Percentiles rank a stretch among this genome's conserved stretches.
phyloP scores from a whole-genome alignment of 345 rosid species.

The Rhodomyrtus tomentosa region DNA sequence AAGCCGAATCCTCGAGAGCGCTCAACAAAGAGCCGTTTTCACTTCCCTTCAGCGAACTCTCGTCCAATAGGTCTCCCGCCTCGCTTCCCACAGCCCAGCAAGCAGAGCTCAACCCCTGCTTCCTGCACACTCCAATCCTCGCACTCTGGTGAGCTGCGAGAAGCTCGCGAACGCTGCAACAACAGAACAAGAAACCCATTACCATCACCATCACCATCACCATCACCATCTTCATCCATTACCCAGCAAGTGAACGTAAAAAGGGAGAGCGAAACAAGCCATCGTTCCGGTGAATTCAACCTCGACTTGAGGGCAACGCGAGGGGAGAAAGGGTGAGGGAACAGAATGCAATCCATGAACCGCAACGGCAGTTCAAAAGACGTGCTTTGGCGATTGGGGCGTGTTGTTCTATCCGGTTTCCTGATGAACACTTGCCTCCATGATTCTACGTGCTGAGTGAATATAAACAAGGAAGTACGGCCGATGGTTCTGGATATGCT shows the following conservation, averaged over 20 bases:
- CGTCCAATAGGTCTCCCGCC: slow-evolving; percentile 34
- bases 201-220: not conserved
- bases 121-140: slow-evolving; percentile 10
- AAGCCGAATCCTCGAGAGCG: slow-evolving; percentile 19
- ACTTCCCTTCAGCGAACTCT: slow-evolving; percentile 17
- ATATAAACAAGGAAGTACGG: slow-evolving; percentile 4
- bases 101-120: slow-evolving; percentile 16
- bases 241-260: not conserved
- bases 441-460: not conserved
- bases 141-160: slow-evolving; percentile 6
- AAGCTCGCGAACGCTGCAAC: slow-evolving; percentile 25
- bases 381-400: not conserved
- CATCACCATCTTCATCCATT: not conserved
- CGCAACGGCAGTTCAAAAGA: not conserved
- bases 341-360: slow-evolving; percentile 36
- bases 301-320: slow-evolving; percentile 20
- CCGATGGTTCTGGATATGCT: slow-evolving; percentile 24
- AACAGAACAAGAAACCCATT: not conserved
- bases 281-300: not conserved
- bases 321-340: not conserved
- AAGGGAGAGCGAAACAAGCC: not conserved
- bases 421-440: not conserved
- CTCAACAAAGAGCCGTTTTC: slow-evolving; percentile 31
- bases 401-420: not conserved
- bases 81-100: slow-evolving; percentile 27